phyloP scores from a whole-genome alignment of 352 stramenopile genomes.

The Globisporangium megalacanthum region DNA sequence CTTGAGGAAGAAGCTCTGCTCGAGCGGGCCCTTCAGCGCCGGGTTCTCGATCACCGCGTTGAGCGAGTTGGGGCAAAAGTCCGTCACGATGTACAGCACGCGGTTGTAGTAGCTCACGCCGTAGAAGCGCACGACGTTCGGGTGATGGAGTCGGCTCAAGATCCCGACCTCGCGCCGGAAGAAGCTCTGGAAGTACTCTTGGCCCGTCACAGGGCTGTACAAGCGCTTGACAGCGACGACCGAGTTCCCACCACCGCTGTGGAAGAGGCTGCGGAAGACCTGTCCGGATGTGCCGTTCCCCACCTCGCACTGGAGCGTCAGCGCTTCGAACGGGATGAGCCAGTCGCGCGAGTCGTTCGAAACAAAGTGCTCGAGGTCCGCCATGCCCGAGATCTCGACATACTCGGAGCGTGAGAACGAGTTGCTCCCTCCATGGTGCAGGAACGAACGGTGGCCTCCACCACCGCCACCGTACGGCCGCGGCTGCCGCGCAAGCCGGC shows the following conservation, averaged over 20 bases:
- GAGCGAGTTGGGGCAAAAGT: slow-evolving; percentile 83
- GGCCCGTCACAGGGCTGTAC: slow-evolving; percentile 80
- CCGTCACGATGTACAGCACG: slow-evolving; percentile 88
- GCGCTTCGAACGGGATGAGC: slow-evolving; percentile 87
- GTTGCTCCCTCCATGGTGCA: slow-evolving; percentile 34
- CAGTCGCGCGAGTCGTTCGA: slow-evolving; percentile 84
- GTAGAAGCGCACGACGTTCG: slow-evolving; percentile 88
- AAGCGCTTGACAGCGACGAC: slow-evolving; percentile 86
- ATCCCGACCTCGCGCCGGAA: slow-evolving; percentile 87
- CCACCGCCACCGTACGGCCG: slow-evolving; percentile 17
- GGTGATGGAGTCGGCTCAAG: slow-evolving; percentile 81
- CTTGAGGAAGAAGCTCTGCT: slow-evolving; percentile 73
- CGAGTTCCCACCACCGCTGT: slow-evolving; percentile 75
- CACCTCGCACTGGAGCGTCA: slow-evolving; percentile 82
- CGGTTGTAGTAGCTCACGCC: slow-evolving; percentile 89
- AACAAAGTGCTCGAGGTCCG: slow-evolving; percentile 84
- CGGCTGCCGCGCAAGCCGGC: slow-evolving; percentile 62
- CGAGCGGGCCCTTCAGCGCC: slow-evolving; percentile 52
- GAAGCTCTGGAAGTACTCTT: slow-evolving; percentile 90
- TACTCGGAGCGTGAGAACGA: slow-evolving; percentile 76
- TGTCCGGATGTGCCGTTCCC: slow-evolving; percentile 86
- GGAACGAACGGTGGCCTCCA: slow-evolving; percentile 14
- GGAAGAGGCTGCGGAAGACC: slow-evolving; percentile 84
- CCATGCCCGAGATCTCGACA: slow-evolving; percentile 83
- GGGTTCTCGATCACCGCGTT: slow-evolving; percentile 82